Conservation (phyloP, 2,329 filamentous ascomycete species). For the Penicillium verrucosum region DNA sequence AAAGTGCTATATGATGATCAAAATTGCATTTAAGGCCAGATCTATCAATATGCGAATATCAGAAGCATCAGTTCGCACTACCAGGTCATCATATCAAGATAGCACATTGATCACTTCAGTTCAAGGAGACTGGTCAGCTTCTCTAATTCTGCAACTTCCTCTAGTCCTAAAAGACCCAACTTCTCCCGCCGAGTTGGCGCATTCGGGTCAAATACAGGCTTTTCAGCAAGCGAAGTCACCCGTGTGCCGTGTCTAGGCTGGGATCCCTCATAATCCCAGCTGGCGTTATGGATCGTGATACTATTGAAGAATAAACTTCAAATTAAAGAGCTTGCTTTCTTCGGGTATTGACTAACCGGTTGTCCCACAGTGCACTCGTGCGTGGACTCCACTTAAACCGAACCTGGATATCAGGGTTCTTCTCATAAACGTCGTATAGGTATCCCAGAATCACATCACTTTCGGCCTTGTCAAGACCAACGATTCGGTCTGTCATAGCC, state of each 20-base stretch:
- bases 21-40: background rate
- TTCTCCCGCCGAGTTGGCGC: slow-evolving; percentile 66
- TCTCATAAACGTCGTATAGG: slow-evolving; percentile 65
- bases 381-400: slow-evolving; percentile 67
- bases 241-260: slow-evolving; percentile 69
- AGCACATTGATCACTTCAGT: slow-evolving; percentile 2
- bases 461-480: slow-evolving; percentile 66
- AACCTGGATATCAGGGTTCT: slow-evolving; percentile 68
- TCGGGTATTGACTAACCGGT: slow-evolving; percentile 47
- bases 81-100: background rate
- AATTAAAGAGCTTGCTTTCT: background rate
- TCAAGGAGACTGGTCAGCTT: slow-evolving; percentile 2
- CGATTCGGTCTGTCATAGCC: slow-evolving; percentile 64
- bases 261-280: slow-evolving; percentile 67
- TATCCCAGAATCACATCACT: slow-evolving; percentile 67
- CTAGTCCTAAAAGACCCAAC: slow-evolving; percentile 59
- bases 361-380: slow-evolving; percentile 69
- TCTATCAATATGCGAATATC: background rate
- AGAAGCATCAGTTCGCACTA: background rate
- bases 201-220: slow-evolving; percentile 62
- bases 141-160: slow-evolving; percentile 43
- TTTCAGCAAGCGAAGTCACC: slow-evolving; percentile 68
- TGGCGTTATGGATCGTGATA: slow-evolving; percentile 71
- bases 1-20: background rate
- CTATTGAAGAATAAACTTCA: slow-evolving; percentile 33